Percentiles rank a stretch among this genome's conserved stretches.
Conservation (phyloP, 2,329 filamentous ascomycete species). For the Verticillium zaregamsianum region DNA sequence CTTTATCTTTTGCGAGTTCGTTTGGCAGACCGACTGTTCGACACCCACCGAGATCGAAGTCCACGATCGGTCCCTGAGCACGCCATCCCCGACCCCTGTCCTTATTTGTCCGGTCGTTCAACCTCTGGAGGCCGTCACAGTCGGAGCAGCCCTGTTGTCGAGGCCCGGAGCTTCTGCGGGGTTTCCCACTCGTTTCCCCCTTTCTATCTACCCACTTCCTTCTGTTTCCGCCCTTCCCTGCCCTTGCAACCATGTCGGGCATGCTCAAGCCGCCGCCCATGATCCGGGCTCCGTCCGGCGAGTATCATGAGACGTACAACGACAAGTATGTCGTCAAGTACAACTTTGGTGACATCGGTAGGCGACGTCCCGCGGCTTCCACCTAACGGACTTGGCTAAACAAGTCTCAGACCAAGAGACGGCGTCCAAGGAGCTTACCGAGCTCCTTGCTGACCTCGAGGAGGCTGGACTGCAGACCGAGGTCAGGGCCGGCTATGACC, state of each 20-base stretch:
- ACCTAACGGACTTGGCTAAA: background rate
- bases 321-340: conserved; percentile 37
- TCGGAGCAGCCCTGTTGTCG: background rate
- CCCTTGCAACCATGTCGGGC: background rate
- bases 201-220: background rate
- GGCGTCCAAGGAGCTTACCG: conserved; percentile 28
- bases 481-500: conserved; percentile 66
- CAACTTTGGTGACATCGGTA: conserved; percentile 30
- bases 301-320: conserved; percentile 17
- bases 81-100: background rate
- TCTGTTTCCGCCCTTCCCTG: background rate
- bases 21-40: background rate
- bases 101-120: background rate
- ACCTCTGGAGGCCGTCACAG: background rate
- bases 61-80: background rate
- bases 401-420: conserved; percentile 23
- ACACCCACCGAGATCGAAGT: background rate
- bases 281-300: background rate
- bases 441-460: conserved; percentile 54
- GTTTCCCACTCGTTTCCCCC: background rate
- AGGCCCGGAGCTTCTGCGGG: background rate
- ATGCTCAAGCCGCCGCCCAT: background rate
- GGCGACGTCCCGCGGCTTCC: background rate
- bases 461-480: conserved; percentile 64
- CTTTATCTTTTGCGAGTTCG: background rate